Evolutionary conservation across 345 rosid genomes (phyloP), one percentile per base, ranked within the genome.

Genomic region (Draba incana): DNA sequence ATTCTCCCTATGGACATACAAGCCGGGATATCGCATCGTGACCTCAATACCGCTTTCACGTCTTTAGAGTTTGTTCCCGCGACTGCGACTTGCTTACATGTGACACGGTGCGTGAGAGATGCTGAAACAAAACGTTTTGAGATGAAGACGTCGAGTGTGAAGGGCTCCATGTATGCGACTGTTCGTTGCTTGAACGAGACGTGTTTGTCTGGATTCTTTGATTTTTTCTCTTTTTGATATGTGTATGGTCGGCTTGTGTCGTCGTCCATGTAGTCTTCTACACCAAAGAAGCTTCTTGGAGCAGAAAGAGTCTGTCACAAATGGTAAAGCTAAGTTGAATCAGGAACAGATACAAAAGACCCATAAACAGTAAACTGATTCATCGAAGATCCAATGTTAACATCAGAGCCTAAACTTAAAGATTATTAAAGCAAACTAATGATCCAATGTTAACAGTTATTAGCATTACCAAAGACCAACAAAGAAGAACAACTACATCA

Each of bases 51-150:
- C 9, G 95, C 99, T 81, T 91, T 91, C 1, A 94, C 86, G 77
- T 91, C 97, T 81, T 89, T 94, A 0, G 99, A 94, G 83, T 94
- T 89, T 42, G 99, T 91, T 60, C 95, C 99, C 0, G 99, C 95
- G 2, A 91, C 97, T 10, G 96, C 98, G 1, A 94, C 98, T 80
- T 91, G 99, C 82, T 80, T 94, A 50, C 90, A 76, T 2, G 98
- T 91, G 30, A 86, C 93, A 76, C 98, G 84, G 56, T 94, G 99
- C 0, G 99, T 91, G 61, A 94, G 71, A 1, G 99, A 91, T 41
- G 99, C 98, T 0, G 93, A 84, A 20, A 94, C 96, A 31, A 89
- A 94, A 3, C 97, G 90, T 79, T 91, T 94, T 2, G 97, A 91
- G 81, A 94, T 85, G 81, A 88, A 87, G 35, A 88, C 88, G 10